Base-by-base conservation (phyloP, 192 early-diverging fungal genomes). In the Linnemannia hyalina region DNA sequence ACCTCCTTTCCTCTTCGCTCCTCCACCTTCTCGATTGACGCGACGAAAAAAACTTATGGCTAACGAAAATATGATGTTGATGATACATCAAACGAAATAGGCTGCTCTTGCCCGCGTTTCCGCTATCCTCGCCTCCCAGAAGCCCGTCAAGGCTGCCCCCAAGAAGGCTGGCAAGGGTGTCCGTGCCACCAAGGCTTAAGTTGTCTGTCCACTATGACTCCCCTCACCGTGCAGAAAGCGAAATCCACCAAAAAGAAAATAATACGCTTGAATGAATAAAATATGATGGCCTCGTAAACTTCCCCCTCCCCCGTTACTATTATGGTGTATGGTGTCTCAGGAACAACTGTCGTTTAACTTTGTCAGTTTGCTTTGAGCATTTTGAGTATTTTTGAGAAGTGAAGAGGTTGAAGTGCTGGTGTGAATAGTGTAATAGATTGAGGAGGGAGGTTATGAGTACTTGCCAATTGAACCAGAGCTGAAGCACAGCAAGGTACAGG, bases 31-130 rank as follows among this genome's bases (percentile, higher is more conserved):
- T 22, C 29, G 26, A 11, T 16, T 68, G 13, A 22, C 23, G 38
- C 52, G 52, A 73, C 16, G 11, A 16, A 65, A 44, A 44, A 35
- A n/a, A 42, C 10, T 54, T 5, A 13, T 26, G 18, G 15, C 60
- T 73, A 23, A 57, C 26, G 18, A 68, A 44, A 23, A 70, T 65
- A 22, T 52, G 16, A n/a, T 70, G 6, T 20, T 9, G 20, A 10
- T 46, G 5, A 16, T 32, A 29, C 29, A 35, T 55, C 7, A 41
- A 36, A 47, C 41, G 32, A 9, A 71, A 35, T 89, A 94, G 93
- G 92, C 92, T 83, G 95, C 96, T 77, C 91, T 95, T 76, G 94
- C 94, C 79, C 95, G 96, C 82, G 91, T 93, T 52, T 87, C 92
- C 55, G 90, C 94, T 70, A 83, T 97, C 87, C 83, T 92, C 81